Base-by-base conservation (phyloP, 306 rosid species). In the Coriaria nepalensis region DNA sequence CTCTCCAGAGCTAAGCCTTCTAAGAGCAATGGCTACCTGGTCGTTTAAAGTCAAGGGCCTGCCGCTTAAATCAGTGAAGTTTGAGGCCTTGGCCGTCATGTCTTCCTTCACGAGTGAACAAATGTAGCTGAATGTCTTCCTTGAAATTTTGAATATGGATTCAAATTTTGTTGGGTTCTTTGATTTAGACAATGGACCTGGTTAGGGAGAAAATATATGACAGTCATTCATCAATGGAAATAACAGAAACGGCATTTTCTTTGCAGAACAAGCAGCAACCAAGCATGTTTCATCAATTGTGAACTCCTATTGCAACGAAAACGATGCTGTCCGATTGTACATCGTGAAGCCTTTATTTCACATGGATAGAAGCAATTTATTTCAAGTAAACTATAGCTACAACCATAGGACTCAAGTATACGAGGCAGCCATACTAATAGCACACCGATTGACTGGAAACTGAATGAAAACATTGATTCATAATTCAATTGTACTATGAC, bases 1-100 rank as follows among this genome's bases (percentile, higher is more conserved):
- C 47, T 83, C 94, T 6, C 96, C 96, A 10, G 94, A 83, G 73
- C 87, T 59, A 35, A 87, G 94, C 76, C 94, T 81, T 68, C 93
- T 71, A 10, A 87, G 82, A 60, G 96, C 93, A 43, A 87, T 57
- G 29, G 88, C 96, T 40, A 87, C 96, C 68, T 87, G 94, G 50
- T 87, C 96, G 40, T 75, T 72, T 49, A 78, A 7, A 38, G 78
- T 83, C 74, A 87, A 56, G 47, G 59, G 78, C 33, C 61, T 78
- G 6, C 94, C 94, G n/a, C 61, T 49, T 52, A 64, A 6, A 55
- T 49, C 77, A 6, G 55, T 57, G 45, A 42, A 76, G 33, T 74
- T 68, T 20, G 93, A 68, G 33, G 82, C 33, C 70, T 70, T 83
- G 5, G 76, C 73, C 69, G 55, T 59, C 86, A 87, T 67, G 40